phyloP scores from a whole-genome alignment of 2,329 filamentous ascomycete species.

The Diplodia mutila region DNA sequence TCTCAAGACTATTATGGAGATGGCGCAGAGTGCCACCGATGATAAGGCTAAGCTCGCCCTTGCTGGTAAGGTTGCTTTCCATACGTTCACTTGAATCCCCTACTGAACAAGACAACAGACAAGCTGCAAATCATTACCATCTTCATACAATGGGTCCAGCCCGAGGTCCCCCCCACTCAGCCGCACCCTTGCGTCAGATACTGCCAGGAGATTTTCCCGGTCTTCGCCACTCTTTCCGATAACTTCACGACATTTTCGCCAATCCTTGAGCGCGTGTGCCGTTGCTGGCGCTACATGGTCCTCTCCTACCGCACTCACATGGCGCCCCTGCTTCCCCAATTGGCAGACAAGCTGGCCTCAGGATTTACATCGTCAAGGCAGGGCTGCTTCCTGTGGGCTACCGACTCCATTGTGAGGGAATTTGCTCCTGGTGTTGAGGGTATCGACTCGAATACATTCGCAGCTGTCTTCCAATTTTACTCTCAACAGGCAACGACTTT shows the following conservation, averaged over 20 bases:
- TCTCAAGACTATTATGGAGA: constrained; percentile 79
- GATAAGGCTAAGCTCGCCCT: constrained; percentile 84
- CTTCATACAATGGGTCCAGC: constrained; percentile 79
- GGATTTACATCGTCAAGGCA: constrained; percentile 87
- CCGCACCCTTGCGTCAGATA: constrained; percentile 94
- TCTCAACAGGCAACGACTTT: constrained; percentile 91
- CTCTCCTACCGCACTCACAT: constrained; percentile 92
- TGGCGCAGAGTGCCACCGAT: constrained; percentile 82
- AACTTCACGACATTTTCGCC: constrained; percentile 85
- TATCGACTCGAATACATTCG: constrained; percentile 78
- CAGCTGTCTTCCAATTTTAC: constrained; percentile 92
- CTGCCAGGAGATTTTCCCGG: constrained; percentile 90
- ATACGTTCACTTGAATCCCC: neutral
- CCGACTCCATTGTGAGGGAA: constrained; percentile 89
- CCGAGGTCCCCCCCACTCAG: constrained; percentile 70
- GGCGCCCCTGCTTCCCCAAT: constrained; percentile 77
- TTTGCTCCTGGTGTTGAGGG: constrained; percentile 90
- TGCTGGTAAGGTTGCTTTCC: constrained; percentile 64
- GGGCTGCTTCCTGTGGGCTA: constrained; percentile 98
- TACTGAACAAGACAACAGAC: constrained; percentile 56
- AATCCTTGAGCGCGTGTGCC: constrained; percentile 89
- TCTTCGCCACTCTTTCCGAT: constrained; percentile 82
- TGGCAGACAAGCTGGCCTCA: constrained; percentile 85
- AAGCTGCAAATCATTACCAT: constrained; percentile 90
- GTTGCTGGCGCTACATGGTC: constrained; percentile 96